A percentile compares a stretch with the other conserved stretches of the same genome.
Conservation (phyloP, 495 filamentous ascomycete genomes). For the Trichoderma parareesei region DNA sequence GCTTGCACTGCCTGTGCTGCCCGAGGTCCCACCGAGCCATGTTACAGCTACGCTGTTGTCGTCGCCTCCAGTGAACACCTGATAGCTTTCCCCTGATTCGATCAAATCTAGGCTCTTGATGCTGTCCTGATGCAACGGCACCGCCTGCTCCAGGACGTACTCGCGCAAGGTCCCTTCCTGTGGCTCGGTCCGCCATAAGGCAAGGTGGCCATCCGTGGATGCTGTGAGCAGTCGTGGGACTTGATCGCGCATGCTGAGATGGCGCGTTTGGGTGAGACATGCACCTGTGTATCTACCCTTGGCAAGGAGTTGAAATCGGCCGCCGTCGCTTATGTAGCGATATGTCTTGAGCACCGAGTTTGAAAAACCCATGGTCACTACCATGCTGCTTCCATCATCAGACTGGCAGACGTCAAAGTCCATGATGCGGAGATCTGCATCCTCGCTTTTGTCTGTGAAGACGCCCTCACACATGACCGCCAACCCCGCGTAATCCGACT, state of each 20-base stretch:
- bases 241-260: conserved; percentile 34
- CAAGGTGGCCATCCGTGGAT: conserved; percentile 38
- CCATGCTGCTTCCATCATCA: conserved; percentile 35
- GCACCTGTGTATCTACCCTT: conserved; percentile 62
- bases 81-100: conserved; percentile 17
- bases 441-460: conserved; percentile 48
- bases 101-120: conserved; percentile 51
- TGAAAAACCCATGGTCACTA: conserved; percentile 63
- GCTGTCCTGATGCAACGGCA: conserved; percentile 64
- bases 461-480: conserved; percentile 54
- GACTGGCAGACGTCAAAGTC: conserved; percentile 48
- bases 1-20: background rate
- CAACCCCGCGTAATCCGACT: conserved; percentile 41
- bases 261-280: conserved; percentile 64
- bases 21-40: conserved; percentile 25
- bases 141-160: conserved; percentile 15
- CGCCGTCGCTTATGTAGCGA: conserved; percentile 38
- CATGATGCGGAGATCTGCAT: conserved; percentile 69
- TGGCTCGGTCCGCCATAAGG: conserved; percentile 25
- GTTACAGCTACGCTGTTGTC: conserved; percentile 68
- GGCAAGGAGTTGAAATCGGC: conserved; percentile 47
- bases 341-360: conserved; percentile 70
- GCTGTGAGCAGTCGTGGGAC: conserved; percentile 45
- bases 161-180: background rate
- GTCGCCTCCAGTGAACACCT: conserved; percentile 63